Base-by-base conservation (phyloP, 139 green algal genomes). In the Trebouxia sp. region DNA sequence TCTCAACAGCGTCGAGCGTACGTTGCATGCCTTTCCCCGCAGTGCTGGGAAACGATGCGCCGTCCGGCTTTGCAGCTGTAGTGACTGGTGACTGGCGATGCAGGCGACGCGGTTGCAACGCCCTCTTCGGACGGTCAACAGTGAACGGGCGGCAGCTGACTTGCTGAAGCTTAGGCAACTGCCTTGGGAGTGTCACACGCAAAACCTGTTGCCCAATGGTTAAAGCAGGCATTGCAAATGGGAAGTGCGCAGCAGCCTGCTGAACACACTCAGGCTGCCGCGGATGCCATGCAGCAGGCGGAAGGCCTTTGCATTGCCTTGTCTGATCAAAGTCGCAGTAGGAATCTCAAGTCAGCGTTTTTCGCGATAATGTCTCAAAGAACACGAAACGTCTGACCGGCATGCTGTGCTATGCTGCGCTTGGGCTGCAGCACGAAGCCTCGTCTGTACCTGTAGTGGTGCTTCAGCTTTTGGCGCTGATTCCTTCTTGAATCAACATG, bases 251-350 rank as follows among this genome's bases (percentile, higher is more conserved):
- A 72, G 62, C 62, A 17, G 14, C 35, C 62, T 14, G 32, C 3
- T 14, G 47, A 17, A 14, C 15, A 53, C 4, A 17, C 20, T 14
- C 15, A 53, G 47, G 47, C 47, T 53, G 15, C 4, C 47, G 20
- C 4, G 47, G 3, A 14, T 26, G 47, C 20, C 47, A 53, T 53
- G 47, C 47, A 53, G 14, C 47, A 14, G 47, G 14, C 20, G n/a
- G n/a, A n/a, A n/a, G n/a, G n/a, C 47, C 47, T 17, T 53, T 53
- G 20, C 47, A 53, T 17, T 53, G n/a, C n/a, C n/a, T n/a, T n/a
- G n/a, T 53, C 47, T 53, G 47, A 53, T 53, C 47, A 53, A 53
- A n/a, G n/a, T n/a, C n/a, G n/a, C n/a, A 53, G 47, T 53, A 53
- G 47, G 47, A 53, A 53, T 53, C 47, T 14, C 47, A 53, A 53